Evolutionary conservation across 352 stramenopile species (phyloP).

Genomic region (Phytophthora cactorum): DNA sequence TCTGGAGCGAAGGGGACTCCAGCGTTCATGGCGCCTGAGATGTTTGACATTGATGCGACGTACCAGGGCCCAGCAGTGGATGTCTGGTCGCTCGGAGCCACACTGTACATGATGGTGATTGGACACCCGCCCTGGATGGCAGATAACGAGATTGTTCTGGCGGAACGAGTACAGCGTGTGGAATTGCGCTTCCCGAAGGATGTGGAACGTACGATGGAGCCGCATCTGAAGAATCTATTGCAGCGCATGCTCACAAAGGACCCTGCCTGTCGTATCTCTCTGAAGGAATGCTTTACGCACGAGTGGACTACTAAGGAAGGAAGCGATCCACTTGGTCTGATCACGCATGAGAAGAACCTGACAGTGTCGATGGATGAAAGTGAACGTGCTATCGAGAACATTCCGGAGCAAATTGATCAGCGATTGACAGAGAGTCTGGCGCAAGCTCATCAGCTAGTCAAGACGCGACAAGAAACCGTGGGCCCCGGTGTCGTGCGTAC

Average conservation of each 20-base stretch:
- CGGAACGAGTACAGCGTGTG: slow-evolving; percentile 85
- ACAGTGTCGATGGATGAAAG: slow-evolving; percentile 87
- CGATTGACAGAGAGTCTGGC: slow-evolving; percentile 75
- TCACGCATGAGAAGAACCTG: slow-evolving; percentile 59
- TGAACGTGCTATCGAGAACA: slow-evolving; percentile 87
- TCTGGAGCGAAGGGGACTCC: slow-evolving; percentile 85
- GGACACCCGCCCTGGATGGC: slow-evolving; percentile 91
- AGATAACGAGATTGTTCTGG: slow-evolving; percentile 90
- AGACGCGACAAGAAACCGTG: slow-evolving; percentile 63
- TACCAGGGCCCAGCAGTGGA: slow-evolving; percentile 88
- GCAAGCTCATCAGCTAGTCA: slow-evolving; percentile 81
- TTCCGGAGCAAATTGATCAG: slow-evolving; percentile 85
- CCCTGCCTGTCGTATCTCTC: slow-evolving; percentile 74
- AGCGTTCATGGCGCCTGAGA: slow-evolving; percentile 93
- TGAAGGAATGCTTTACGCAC: slow-evolving; percentile 89
- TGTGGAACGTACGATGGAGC: slow-evolving; percentile 73
- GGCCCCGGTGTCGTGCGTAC: slow-evolving; percentile 50
- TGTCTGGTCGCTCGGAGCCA: slow-evolving; percentile 91
- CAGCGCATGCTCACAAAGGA: slow-evolving; percentile 93
- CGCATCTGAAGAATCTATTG: slow-evolving; percentile 91
- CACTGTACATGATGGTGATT: slow-evolving; percentile 93
- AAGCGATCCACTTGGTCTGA: slow-evolving; percentile 76
- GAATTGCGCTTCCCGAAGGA: slow-evolving; percentile 88
- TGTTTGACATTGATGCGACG: slow-evolving; percentile 91
- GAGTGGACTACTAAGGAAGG: slow-evolving; percentile 95